Conservation (phyloP, 83 land plant species). For the Picea engelmannii region DNA sequence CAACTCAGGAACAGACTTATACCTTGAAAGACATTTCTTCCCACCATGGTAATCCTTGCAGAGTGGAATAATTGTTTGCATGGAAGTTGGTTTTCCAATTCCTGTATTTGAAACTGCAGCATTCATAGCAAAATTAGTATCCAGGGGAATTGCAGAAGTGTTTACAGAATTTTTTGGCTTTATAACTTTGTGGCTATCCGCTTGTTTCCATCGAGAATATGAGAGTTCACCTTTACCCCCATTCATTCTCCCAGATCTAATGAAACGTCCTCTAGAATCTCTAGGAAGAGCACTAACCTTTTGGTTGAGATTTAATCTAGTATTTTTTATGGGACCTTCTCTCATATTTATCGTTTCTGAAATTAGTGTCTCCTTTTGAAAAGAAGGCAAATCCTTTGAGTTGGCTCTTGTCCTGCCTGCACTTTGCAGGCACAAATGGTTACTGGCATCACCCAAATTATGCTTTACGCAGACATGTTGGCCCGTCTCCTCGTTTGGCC, state of each 20-base stretch:
- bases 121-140: neutral
- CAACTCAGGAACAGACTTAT: no score
- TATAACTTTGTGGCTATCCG: neutral
- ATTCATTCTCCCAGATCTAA: neutral
- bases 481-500: neutral
- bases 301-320: no score
- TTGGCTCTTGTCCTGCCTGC: neutral
- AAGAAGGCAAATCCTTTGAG: neutral
- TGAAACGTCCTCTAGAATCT: constrained; percentile 2
- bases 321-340: no score
- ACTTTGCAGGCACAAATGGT: neutral
- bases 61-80: no score
- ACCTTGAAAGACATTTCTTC: no score
- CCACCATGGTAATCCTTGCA: no score
- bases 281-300: neutral
- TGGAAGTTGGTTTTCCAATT: no score
- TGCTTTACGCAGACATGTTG: neutral
- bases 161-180: neutral
- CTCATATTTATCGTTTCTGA: neutral
- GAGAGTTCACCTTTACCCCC: neutral
- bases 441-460: neutral
- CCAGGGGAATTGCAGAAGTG: neutral
- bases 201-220: neutral
- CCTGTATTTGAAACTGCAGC: no score
- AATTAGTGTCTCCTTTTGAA: neutral